These are phyloP conservation scores for Kodamaea hsintzibuensis DNA, from an alignment of 805 yeast species.

Conservation along the genomic window DNA sequence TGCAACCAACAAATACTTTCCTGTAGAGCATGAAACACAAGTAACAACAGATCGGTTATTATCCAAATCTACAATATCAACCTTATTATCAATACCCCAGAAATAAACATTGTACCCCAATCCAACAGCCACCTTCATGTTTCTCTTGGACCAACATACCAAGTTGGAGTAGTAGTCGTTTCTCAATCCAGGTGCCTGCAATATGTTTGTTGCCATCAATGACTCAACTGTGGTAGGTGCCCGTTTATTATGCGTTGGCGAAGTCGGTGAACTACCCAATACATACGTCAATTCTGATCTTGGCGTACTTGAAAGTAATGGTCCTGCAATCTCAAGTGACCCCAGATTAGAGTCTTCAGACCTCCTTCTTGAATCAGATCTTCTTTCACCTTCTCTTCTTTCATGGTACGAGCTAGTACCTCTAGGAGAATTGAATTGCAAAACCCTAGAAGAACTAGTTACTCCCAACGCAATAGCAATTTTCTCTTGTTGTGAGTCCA, in stretches of 20 bases:
- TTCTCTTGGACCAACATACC: constrained; percentile 64
- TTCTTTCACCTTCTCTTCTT: neutral
- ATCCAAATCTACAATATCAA: constrained; percentile 47
- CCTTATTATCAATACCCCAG: constrained; percentile 54
- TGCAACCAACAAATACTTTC: constrained; percentile 49
- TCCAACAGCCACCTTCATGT: constrained; percentile 64
- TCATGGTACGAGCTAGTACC: neutral
- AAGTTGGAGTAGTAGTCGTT: constrained; percentile 79
- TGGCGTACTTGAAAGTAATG: constrained; percentile 14
- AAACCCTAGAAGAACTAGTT: constrained; percentile 40
- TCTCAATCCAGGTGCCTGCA: constrained; percentile 64
- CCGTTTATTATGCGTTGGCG: neutral
- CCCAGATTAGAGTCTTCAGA: neutral
- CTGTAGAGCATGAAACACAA: constrained; percentile 37
- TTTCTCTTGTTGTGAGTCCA: constrained; percentile 28
- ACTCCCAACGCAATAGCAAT: constrained; percentile 56
- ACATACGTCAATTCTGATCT: constrained; percentile 12
- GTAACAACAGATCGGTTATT: constrained; percentile 46
- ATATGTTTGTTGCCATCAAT: constrained; percentile 11
- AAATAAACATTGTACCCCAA: constrained; percentile 56
- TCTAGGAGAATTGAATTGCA: constrained; percentile 25
- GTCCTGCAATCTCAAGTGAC: constrained; percentile 17
- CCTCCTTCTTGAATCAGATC: neutral
- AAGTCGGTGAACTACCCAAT: constrained; percentile 9
- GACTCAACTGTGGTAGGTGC: neutral